These are phyloP conservation scores for Colletotrichum melonis DNA, from an alignment of 2,329 filamentous ascomycete species.

Conservation along the genomic window DNA sequence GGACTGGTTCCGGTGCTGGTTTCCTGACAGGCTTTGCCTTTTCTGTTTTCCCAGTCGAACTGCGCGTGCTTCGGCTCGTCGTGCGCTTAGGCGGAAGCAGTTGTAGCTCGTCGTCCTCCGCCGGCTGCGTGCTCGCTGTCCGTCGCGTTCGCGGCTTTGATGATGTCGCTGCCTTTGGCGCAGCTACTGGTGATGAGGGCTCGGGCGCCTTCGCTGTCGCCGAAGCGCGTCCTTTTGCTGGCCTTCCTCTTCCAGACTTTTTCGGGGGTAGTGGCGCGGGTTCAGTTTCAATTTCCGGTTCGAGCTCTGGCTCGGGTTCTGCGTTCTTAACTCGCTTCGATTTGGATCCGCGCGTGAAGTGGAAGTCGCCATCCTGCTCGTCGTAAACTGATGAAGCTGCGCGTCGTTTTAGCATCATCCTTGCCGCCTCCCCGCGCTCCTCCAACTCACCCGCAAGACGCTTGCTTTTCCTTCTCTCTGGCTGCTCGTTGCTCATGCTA, in stretches of 20 bases:
- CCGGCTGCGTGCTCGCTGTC: conserved; percentile 54
- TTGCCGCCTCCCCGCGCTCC: conserved; percentile 49
- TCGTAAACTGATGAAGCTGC: conserved; percentile 50
- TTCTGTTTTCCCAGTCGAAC: conserved; percentile 52
- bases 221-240: conserved; percentile 47
- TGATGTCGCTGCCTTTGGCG: conserved; percentile 35
- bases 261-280: conserved; percentile 49
- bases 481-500: conserved; percentile 75
- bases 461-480: conserved; percentile 72
- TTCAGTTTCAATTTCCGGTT: conserved; percentile 49
- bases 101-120: conserved; percentile 49
- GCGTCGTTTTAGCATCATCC: conserved; percentile 74
- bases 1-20: conserved; percentile 11
- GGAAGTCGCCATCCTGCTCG: conserved; percentile 82
- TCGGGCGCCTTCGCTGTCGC: conserved; percentile 43
- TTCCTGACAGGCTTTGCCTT: conserved; percentile 25
- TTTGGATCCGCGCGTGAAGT: conserved; percentile 77
- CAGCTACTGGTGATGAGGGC: conserved; percentile 35
- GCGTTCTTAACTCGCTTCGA: conserved; percentile 73
- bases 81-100: conserved; percentile 52
- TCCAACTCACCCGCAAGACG: conserved; percentile 68
- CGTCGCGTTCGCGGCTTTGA: conserved; percentile 48
- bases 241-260: conserved; percentile 52
- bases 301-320: conserved; percentile 54
- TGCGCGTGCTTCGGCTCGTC: conserved; percentile 57